These are phyloP conservation scores for Rhodotorula sp. DNA, from an alignment of 1,284 basidiomycete species.

Conservation along the genomic window DNA sequence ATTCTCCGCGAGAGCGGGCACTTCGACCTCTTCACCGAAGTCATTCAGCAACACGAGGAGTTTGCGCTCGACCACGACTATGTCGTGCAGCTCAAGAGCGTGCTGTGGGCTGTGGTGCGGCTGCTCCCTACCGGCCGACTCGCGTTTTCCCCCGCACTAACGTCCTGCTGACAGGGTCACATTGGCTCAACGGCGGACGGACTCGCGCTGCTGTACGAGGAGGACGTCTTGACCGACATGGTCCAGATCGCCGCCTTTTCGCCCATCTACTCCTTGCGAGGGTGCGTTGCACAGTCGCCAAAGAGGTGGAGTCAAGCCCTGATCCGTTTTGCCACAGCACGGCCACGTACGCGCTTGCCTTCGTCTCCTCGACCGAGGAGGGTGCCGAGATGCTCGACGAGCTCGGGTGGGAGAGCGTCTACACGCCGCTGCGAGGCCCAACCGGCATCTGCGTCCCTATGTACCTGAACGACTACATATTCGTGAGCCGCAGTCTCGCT, in stretches of 20 bases:
- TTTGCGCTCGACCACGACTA: conserved; percentile 81
- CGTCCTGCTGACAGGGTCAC: conserved; percentile 67
- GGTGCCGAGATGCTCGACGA: conserved; percentile 84
- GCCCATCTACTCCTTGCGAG: conserved; percentile 83
- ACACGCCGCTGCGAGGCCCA: conserved; percentile 74
- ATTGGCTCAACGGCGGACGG: conserved; percentile 88
- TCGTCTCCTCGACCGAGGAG: conserved; percentile 70
- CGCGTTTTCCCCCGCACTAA: background rate
- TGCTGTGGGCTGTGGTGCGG: conserved; percentile 92
- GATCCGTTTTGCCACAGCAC: conserved; percentile 61
- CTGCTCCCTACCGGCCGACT: background rate
- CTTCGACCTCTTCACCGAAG: conserved; percentile 85
- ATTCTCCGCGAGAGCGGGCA: conserved; percentile 86
- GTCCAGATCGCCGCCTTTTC: conserved; percentile 89
- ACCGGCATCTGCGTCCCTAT: conserved; percentile 87
- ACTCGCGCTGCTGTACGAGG: conserved; percentile 89
- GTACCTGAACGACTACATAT: conserved; percentile 75
- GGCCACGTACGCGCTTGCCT: conserved; percentile 90
- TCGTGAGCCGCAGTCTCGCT: conserved; percentile 57
- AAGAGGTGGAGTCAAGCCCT: background rate
- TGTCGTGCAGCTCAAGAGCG: conserved; percentile 87
- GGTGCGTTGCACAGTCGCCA: conserved; percentile 60
- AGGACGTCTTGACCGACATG: conserved; percentile 85
- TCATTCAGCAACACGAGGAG: conserved; percentile 80
- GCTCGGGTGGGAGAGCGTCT: conserved; percentile 78